Percentiles rank a stretch among this genome's conserved stretches.
phyloP scores from a whole-genome alignment of 208 protist genomes.

The Balamuthia mandrillaris region DNA sequence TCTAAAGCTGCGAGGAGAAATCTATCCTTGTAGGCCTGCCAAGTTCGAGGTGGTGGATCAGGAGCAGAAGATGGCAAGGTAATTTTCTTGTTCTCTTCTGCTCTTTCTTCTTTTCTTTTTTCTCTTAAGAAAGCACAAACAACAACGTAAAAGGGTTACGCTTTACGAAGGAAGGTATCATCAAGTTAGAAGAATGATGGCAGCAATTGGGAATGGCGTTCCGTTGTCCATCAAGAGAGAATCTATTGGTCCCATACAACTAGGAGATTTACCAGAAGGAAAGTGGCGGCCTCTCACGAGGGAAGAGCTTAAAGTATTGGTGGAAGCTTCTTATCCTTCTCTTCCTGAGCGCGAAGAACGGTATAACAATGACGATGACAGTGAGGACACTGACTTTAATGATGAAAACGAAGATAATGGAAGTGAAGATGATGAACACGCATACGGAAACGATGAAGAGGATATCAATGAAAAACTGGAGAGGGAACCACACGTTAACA shows the following conservation, averaged over 20 bases:
- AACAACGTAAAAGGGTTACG: neutral
- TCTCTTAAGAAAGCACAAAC: neutral
- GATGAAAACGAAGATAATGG: too few species aligned
- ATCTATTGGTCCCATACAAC: neutral
- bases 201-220: constrained; percentile 4
- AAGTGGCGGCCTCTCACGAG: too few species aligned
- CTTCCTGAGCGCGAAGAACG: too few species aligned
- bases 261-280: neutral
- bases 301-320: too few species aligned
- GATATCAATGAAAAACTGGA: too few species aligned
- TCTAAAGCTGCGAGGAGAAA: neutral
- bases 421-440: too few species aligned
- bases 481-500: too few species aligned
- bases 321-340: too few species aligned
- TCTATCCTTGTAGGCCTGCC: neutral
- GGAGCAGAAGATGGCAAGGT: neutral
- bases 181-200: neutral
- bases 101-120: neutral
- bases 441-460: too few species aligned
- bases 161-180: constrained; percentile 10
- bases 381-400: too few species aligned
- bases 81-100: neutral
- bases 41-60: neutral
- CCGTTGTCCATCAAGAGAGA: neutral
- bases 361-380: too few species aligned